Conservation (phyloP, 1,284 basidiomycete genomes). For the Puccinia triticina region DNA sequence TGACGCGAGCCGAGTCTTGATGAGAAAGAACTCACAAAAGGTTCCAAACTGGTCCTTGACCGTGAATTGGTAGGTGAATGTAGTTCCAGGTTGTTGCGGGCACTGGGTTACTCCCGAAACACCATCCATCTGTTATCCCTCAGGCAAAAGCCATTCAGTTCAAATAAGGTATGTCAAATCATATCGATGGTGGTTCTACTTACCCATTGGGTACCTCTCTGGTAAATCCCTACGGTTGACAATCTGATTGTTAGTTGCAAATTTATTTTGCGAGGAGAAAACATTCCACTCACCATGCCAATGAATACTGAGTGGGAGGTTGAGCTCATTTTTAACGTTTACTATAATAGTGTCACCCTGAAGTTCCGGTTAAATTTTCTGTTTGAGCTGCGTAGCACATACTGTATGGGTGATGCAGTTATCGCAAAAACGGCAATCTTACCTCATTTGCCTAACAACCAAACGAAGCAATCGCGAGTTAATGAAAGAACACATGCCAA, state of each 20-base stretch:
- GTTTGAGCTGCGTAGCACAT: neutral
- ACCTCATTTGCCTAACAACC: constrained; percentile 29
- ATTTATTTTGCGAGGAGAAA: neutral
- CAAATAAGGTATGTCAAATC: neutral
- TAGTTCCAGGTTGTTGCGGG: constrained; percentile 53
- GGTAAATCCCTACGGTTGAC: constrained; percentile 53
- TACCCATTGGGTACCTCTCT: constrained; percentile 57
- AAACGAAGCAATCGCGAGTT: neutral
- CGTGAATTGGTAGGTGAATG: constrained; percentile 37
- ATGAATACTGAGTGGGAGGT: constrained; percentile 62
- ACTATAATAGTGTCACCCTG: constrained; percentile 62
- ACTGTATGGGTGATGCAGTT: too few relatives aligned
- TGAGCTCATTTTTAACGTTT: constrained; percentile 62
- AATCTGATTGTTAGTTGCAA: neutral
- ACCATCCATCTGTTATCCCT: constrained; percentile 26
- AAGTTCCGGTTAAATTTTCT: neutral
- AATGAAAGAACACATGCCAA: neutral
- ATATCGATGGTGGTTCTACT: constrained; percentile 50
- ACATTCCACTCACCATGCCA: constrained; percentile 60
- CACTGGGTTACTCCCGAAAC: constrained; percentile 56
- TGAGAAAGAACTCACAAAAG: constrained; percentile 28
- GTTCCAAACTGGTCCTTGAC: constrained; percentile 44
- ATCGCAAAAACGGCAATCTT: neutral
- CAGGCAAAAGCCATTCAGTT: neutral
- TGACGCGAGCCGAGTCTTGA: neutral